Evolutionary conservation across 495 filamentous ascomycete species (phyloP), one percentile per base, ranked within the genome.

Genomic region (Podospora appendiculata): DNA sequence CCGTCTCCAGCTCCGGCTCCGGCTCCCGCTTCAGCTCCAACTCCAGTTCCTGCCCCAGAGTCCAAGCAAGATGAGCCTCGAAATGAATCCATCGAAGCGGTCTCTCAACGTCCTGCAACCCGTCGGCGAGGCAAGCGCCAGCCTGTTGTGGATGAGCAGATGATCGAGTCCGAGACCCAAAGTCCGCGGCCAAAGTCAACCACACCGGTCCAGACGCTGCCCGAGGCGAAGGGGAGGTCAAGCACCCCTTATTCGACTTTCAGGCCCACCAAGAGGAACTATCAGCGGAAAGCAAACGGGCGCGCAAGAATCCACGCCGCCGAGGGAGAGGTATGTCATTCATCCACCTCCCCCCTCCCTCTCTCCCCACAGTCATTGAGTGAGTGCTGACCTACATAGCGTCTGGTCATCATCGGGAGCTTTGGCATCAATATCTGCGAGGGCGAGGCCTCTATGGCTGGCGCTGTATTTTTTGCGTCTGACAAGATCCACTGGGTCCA

Each of bases 391-490:
- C 52, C 52, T 32, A 4, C 14, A 41, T 52, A 90, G 83, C 84
- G 79, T 17, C 58, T 90, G 33, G 78, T 84, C 9, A 63, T 89
- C 19, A 61, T 91, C 3, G 89, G 89, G 5, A 82, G 83, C 53
- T 95, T 85, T 69, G 86, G 87, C 47, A 53, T 95, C 17, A 80
- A 78, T 65, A 78, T 92, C 3, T 74, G 73, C 17, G 58, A 65
- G 32, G 73, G 73, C 41, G 75, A 81, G 48, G 82, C 84, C 25
- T 78, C 83, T 39, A 69, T 90, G 19, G 79, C 79, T 58, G 89
- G 89, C 4, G 83, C 87, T 0, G 80, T 77, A 16, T 54, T 94
- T 8, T 71, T 72, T 35, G 63, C 78, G 8, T 79, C 78, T 0
- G 69, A 78, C 13, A 58, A 61, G 2, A 47, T 76, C 0, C 76